These are phyloP conservation scores for Phycomyces blakesleeanus DNA, from an alignment of 192 early-diverging fungal genomes.

Conservation along the genomic window DNA sequence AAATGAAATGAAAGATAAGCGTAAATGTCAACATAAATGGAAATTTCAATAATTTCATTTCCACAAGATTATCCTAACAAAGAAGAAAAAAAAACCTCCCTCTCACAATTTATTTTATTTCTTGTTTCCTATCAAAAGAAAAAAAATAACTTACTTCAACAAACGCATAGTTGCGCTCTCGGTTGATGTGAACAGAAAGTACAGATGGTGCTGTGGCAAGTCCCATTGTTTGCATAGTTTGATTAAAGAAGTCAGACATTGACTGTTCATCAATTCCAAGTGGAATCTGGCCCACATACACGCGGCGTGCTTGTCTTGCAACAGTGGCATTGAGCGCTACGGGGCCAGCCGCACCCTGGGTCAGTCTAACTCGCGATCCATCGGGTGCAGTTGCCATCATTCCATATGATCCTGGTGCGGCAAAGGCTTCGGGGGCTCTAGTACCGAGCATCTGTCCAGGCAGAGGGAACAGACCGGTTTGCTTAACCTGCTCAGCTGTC, in stretches of 20 bases:
- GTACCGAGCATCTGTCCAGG: conserved; percentile 59
- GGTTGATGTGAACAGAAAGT: conserved; percentile 80
- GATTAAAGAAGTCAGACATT: conserved; percentile 84
- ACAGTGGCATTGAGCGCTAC: conserved; percentile 53
- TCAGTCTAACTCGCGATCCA: conserved; percentile 15
- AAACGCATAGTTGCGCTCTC: conserved; percentile 96
- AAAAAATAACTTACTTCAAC: conserved; percentile 65
- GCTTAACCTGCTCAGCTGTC: conserved; percentile 83
- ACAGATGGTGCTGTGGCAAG: conserved; percentile 71
- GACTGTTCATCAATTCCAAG: conserved; percentile 68
- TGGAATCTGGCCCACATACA: conserved; percentile 93
- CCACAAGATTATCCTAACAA: too few relatives aligned
- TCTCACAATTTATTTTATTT: too few relatives aligned
- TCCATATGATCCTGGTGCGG: background rate
- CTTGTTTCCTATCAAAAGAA: too few relatives aligned
- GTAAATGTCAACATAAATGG: too few relatives aligned
- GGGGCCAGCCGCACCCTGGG: conserved; percentile 42
- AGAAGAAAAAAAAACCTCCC: too few relatives aligned
- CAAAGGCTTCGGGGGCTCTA: conserved; percentile 24
- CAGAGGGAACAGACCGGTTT: conserved; percentile 76
- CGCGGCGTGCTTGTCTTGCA: conserved; percentile 74
- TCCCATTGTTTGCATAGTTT: conserved; percentile 74
- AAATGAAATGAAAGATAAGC: conserved; percentile 4
- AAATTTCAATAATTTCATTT: too few relatives aligned
- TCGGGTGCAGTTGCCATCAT: conserved; percentile 8